Evolutionary conservation across 164 flowering plant species (phyloP).

Genomic region (Litsea cubeba): DNA sequence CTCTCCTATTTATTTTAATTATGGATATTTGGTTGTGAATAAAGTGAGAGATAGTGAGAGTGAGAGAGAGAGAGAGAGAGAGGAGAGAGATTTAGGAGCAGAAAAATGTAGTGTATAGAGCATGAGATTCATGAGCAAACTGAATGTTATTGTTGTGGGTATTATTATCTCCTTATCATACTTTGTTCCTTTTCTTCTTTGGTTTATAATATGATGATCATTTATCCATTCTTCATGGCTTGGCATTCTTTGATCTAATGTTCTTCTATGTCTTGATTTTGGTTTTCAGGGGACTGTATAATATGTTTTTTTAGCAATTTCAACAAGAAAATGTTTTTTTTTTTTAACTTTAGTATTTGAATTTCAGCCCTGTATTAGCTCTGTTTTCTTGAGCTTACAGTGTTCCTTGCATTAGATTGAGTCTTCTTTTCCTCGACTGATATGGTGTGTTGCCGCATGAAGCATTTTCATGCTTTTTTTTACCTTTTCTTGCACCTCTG

Average conservation of each 20-base stretch:
- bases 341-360: no score
- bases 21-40: conserved; percentile 51
- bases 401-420: no score
- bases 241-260: background rate
- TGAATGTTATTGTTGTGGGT: background rate
- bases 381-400: no score
- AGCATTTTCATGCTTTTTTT: no score
- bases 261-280: background rate
- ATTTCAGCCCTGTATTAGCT: no score
- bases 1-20: conserved; percentile 61
- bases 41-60: conserved; percentile 30
- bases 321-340: no score
- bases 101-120: conserved; percentile 57
- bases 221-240: conserved; percentile 1
- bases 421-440: no score
- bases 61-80: conserved; percentile 18
- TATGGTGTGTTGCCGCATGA: no score
- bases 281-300: no score
- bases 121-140: conserved; percentile 25
- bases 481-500: no score
- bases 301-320: no score
- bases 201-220: conserved; percentile 7
- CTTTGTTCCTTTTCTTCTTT: conserved; percentile 7
- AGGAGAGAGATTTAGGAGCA: conserved; percentile 54
- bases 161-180: conserved; percentile 7